A percentile compares a stretch with the other conserved stretches of the same genome.
phyloP scores from a whole-genome alignment of 306 rosid species.

The Corylus americana region DNA sequence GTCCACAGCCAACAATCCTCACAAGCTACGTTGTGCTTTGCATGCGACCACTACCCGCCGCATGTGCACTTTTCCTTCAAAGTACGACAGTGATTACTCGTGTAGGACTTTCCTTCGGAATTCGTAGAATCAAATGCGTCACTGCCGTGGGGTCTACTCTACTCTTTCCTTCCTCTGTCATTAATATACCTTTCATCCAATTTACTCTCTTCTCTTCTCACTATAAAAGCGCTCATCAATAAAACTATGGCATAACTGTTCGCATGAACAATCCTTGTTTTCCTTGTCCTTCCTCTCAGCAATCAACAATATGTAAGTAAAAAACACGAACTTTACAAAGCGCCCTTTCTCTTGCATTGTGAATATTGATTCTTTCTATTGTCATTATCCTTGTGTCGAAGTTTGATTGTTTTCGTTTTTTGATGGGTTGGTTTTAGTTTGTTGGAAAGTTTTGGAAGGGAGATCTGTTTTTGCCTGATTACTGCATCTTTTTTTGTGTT shows the following conservation, averaged over 20 bases:
- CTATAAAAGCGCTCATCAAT: background rate
- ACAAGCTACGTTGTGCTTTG: too few relatives aligned
- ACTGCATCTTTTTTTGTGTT: background rate
- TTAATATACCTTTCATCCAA: background rate
- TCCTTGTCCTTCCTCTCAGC: background rate
- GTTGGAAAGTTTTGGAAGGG: conserved; percentile 19
- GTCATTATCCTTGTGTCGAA: background rate
- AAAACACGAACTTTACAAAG: background rate
- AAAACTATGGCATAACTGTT: background rate
- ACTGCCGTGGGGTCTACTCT: background rate
- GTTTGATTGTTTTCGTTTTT: background rate
- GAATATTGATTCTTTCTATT: background rate
- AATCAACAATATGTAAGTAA: background rate
- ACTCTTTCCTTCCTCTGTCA: background rate
- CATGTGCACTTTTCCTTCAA: background rate
- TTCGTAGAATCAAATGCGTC: background rate
- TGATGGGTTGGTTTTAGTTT: background rate
- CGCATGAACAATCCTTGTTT: background rate
- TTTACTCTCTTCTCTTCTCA: background rate
- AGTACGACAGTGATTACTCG: background rate
- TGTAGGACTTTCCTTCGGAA: background rate
- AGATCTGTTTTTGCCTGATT: conserved; percentile 3
- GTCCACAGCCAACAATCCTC: too few relatives aligned
- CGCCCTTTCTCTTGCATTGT: background rate
- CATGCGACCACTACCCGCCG: background rate